A percentile compares a stretch with the other conserved stretches of the same genome.
Evolutionary conservation across 2,329 filamentous ascomycete genomes (phyloP).

Genomic region (Dactylonectria macrodidyma): DNA sequence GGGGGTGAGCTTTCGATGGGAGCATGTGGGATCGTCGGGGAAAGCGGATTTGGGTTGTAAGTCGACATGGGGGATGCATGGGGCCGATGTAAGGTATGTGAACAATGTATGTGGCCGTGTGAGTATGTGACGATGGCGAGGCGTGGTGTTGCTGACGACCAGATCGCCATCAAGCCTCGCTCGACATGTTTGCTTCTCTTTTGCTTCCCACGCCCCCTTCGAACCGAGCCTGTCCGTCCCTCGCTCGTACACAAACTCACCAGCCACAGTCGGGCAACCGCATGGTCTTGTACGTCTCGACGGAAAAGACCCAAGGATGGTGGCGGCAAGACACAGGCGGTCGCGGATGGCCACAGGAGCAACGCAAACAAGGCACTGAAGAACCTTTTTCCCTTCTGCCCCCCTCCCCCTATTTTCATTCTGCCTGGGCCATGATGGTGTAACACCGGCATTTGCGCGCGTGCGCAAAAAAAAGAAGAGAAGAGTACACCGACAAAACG

Average conservation of each 20-base stretch:
- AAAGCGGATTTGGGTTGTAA: background rate
- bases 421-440: no score
- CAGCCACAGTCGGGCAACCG: conserved; percentile 4
- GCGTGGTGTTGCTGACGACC: background rate
- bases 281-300: conserved; percentile 7
- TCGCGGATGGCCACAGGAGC: conserved; percentile 1
- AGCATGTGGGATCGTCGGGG: conserved; percentile 17
- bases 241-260: conserved; percentile 13
- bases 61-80: background rate
- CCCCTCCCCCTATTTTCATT: no score
- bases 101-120: background rate
- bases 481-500: conserved; percentile 14
- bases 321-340: no score
- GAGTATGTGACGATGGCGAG: background rate
- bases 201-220: conserved; percentile 5
- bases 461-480: background rate
- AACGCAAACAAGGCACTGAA: conserved; percentile 21
- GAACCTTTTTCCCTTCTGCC: background rate
- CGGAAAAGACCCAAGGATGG: no score
- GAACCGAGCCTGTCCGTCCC: conserved; percentile 7
- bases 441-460: no score
- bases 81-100: background rate
- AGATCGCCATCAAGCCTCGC: background rate
- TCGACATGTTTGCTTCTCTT: background rate
- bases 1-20: conserved; percentile 2